Evolutionary conservation across 2,329 filamentous ascomycete genomes (phyloP), one percentile per base, ranked within the genome.

Genomic region (Venturia asperata): DNA sequence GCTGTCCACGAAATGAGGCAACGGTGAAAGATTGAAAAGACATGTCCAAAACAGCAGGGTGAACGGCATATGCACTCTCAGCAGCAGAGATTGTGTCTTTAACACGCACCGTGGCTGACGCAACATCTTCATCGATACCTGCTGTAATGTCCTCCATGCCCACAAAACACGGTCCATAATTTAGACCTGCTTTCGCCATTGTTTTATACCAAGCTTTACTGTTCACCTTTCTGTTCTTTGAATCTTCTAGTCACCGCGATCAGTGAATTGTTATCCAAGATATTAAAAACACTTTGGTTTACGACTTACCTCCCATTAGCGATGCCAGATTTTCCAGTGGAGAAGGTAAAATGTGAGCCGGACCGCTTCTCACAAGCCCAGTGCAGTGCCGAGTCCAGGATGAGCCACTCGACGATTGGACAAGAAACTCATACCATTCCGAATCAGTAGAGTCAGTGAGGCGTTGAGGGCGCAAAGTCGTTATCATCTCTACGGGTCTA

Each of bases 111-210:
- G 42, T 43, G 3, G 42, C 42, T 13, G 42, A 43, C 42, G 42
- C 42, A 3, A n/a, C 42, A n/a, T 43, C 19, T 3, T 3, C 11
- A 43, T 13, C 10, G 3, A n/a, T 10, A 15, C 13, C 42, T 15
- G 42, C 19, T 10, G 13, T 43, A 9, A 43, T 43, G 9, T 43
- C 10, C 10, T 43, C 13, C 13, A 43, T 17, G 63, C 52, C 62
- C 15, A 17, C 15, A 34, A 66, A 66, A 15, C 13, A 15, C 3
- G 62, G 55, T 11, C 65, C 65, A 34, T 64, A 66, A 13, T 65
- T 21, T 3, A 65, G n/a, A 5, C 65, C 65, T 11, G 61, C 30
- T 13, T 24, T 10, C 2, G 10, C 24, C 39, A 66, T 34, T 11
- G 61, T 6, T 5, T 39, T 27, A 42, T 66, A 66, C 21, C 64